A percentile compares a stretch with the other conserved stretches of the same genome.
phyloP scores from a whole-genome alignment of 257 asterid species.

The Datura wrightii region DNA sequence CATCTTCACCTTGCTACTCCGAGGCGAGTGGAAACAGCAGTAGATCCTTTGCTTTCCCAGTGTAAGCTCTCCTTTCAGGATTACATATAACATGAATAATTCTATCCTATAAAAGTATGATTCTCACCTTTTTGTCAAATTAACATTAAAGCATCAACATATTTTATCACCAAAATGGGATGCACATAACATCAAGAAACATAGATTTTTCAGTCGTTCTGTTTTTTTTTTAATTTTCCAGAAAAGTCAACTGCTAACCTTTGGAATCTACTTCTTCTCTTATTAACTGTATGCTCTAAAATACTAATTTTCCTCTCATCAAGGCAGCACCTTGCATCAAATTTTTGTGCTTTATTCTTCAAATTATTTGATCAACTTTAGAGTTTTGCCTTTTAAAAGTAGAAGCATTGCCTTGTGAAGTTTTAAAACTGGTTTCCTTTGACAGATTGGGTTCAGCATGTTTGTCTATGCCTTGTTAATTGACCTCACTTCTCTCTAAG shows the following conservation, averaged over 20 bases:
- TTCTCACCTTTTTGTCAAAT: not conserved
- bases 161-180: not conserved
- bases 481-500: not conserved
- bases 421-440: not conserved
- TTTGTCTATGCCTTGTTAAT: not conserved
- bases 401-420: not conserved
- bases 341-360: not conserved
- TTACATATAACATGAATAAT: not conserved
- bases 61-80: constrained; percentile 49
- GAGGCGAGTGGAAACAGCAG: constrained; percentile 52
- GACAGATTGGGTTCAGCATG: not conserved
- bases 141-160: not conserved
- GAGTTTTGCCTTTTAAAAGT: not conserved
- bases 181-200: not conserved
- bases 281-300: not conserved
- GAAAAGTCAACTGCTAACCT: not conserved
- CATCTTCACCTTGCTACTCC: constrained; percentile 21
- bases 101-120: not conserved
- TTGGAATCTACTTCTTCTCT: not conserved
- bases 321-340: not conserved
- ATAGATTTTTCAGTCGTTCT: not conserved
- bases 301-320: not conserved
- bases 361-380: not conserved
- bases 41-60: constrained; percentile 62
- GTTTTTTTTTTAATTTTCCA: not conserved